A percentile compares a stretch with the other conserved stretches of the same genome.
Evolutionary conservation across 495 filamentous ascomycete genomes (phyloP).

Genomic region (Zalerion maritima): DNA sequence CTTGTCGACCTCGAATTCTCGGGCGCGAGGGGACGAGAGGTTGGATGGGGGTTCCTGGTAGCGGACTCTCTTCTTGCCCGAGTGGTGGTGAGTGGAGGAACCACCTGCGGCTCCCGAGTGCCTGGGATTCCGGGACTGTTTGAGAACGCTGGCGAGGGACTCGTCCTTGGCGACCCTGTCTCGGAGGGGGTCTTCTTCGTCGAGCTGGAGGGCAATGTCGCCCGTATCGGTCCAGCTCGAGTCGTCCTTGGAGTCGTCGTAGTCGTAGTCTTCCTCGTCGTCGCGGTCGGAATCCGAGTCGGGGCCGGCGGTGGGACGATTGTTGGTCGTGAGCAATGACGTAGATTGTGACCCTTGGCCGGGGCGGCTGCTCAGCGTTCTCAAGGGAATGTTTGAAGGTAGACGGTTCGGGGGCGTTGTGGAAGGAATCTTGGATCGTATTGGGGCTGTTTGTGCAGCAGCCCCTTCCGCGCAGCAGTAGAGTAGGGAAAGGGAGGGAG

Average conservation of each 20-base stretch:
- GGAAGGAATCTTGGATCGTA: conserved; percentile 41
- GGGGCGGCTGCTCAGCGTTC: conserved; percentile 32
- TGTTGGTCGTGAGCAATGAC: conserved; percentile 25
- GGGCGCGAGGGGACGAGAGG: conserved; percentile 11
- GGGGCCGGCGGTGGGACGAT: conserved; percentile 13
- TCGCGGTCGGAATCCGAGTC: conserved; percentile 11
- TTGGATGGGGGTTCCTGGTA: conserved; percentile 24
- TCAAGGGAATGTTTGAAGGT: conserved; percentile 48
- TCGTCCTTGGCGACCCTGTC: conserved; percentile 47
- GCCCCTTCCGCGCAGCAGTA: conserved; percentile 32
- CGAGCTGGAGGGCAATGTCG: conserved; percentile 82
- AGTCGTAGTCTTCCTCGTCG: conserved; percentile 31
- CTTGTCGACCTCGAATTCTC: conserved; percentile 44
- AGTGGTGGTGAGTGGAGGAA: conserved; percentile 7
- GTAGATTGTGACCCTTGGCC: conserved; percentile 20
- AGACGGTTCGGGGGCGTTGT: conserved; percentile 32
- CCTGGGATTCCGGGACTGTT: conserved; percentile 23
- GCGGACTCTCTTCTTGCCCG: conserved; percentile 29
- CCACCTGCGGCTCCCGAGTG: conserved; percentile 6
- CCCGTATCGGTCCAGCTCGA: conserved; percentile 90
- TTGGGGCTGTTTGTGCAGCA: conserved; percentile 47
- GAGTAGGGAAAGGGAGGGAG: conserved; percentile 13
- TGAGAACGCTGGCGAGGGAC: conserved; percentile 31
- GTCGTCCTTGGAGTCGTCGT: conserved; percentile 45
- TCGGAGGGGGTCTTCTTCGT: conserved; percentile 64